Evolutionary conservation across 345 rosid species (phyloP).

Genomic region (Aquilaria yunnanensis): DNA sequence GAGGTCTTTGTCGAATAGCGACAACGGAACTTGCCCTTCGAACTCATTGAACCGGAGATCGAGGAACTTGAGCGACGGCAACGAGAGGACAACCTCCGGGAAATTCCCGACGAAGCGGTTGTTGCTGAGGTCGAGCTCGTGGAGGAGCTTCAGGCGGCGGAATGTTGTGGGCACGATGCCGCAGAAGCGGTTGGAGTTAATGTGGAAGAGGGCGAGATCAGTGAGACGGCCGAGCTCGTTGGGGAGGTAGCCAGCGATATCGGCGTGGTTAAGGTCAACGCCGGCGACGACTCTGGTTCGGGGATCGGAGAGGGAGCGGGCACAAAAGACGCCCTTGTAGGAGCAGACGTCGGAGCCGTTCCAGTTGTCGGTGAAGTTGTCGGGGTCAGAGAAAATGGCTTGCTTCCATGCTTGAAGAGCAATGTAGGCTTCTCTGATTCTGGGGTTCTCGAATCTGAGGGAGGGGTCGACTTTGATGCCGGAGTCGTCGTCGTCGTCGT

Average conservation of each 20-base stretch:
- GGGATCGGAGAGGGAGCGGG: constrained; percentile 28
- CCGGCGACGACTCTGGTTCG: constrained; percentile 49
- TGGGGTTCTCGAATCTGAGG: constrained; percentile 49
- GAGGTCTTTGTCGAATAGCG: constrained; percentile 49
- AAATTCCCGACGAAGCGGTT: constrained; percentile 70
- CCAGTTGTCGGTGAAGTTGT: constrained; percentile 68
- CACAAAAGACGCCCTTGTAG: constrained; percentile 55
- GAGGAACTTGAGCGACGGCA: constrained; percentile 55
- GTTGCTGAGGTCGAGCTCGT: constrained; percentile 72
- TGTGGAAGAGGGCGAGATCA: constrained; percentile 65
- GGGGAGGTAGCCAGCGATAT: constrained; percentile 66
- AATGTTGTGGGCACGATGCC: constrained; percentile 54
- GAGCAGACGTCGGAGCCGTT: constrained; percentile 56
- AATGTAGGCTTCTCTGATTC: constrained; percentile 55
- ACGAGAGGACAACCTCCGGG: constrained; percentile 45
- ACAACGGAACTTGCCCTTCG: constrained; percentile 57
- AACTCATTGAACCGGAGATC: constrained; percentile 80
- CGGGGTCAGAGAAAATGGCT: constrained; percentile 65
- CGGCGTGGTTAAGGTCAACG: constrained; percentile 70
- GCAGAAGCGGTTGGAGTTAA: constrained; percentile 71
- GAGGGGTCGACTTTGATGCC: constrained; percentile 22
- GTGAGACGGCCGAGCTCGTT: constrained; percentile 53
- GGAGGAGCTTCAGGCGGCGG: constrained; percentile 44
- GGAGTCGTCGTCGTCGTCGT: constrained; percentile 19
- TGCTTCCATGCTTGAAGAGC: constrained; percentile 65